Conservation (phyloP, 116 monocot genomes). For the Iris pallida region DNA sequence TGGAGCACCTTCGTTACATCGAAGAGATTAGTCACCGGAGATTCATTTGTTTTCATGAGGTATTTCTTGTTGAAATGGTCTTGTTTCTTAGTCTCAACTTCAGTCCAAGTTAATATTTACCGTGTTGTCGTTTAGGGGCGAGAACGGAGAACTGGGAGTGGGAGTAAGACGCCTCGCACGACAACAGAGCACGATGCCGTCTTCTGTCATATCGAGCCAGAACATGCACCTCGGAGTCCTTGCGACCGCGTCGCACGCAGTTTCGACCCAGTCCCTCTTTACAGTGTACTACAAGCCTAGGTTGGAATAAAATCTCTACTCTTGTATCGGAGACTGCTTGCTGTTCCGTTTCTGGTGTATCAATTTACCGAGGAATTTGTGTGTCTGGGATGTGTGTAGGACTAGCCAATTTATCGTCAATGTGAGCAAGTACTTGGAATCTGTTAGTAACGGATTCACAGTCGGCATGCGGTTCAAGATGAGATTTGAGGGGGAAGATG, state of each 20-base stretch:
- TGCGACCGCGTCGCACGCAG: conserved; percentile 64
- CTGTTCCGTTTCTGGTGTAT: background rate
- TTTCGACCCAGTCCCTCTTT: conserved; percentile 38
- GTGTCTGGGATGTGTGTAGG: conserved; percentile 14
- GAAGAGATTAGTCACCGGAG: conserved; percentile 55
- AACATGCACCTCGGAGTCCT: conserved; percentile 86
- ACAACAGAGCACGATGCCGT: conserved; percentile 45
- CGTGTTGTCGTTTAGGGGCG: conserved; percentile 31
- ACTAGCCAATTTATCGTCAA: conserved; percentile 51
- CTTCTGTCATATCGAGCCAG: conserved; percentile 69
- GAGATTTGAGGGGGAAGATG: conserved; percentile 78
- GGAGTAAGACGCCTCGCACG: conserved; percentile 32
- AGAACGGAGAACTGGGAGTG: conserved; percentile 55
- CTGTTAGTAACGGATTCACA: conserved; percentile 30
- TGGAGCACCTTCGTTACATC: conserved; percentile 72
- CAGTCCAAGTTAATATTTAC: background rate
- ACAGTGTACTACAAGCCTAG: conserved; percentile 62
- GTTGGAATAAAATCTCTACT: conserved; percentile 15
- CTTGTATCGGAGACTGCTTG: background rate
- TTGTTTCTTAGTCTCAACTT: background rate
- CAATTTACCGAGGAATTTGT: background rate
- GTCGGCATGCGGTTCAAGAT: conserved; percentile 60
- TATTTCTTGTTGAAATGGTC: background rate
- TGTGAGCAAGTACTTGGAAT: conserved; percentile 55
- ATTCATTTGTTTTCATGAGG: conserved; percentile 60